Conservation (phyloP, 2,329 filamentous ascomycete genomes). For the Boeremia exigua region DNA sequence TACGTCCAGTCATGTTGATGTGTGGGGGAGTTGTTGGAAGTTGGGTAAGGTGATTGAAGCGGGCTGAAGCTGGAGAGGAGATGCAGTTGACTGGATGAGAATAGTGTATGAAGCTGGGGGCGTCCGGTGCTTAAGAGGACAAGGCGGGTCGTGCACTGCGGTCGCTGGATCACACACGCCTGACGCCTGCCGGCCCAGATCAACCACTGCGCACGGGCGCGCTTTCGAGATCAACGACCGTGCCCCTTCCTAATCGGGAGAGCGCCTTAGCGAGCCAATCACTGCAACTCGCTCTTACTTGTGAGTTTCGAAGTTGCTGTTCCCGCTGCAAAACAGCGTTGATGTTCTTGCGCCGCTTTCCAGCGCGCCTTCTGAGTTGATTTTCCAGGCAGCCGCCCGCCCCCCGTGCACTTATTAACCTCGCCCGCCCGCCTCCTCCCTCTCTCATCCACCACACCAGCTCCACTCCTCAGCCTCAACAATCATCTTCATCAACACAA, state of each 20-base stretch:
- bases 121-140: slow-evolving; percentile 33
- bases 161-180: slow-evolving; percentile 37
- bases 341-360: slow-evolving; percentile 38
- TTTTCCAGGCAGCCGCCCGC: slow-evolving; percentile 46
- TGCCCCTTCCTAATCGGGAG: slow-evolving; percentile 34
- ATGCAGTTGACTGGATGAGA: slow-evolving; percentile 25
- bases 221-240: slow-evolving; percentile 42
- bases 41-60: slow-evolving; percentile 25
- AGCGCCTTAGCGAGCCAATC: slow-evolving; percentile 36
- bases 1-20: slow-evolving; percentile 60
- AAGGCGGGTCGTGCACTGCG: slow-evolving; percentile 28
- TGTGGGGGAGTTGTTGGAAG: slow-evolving; percentile 26
- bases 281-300: slow-evolving; percentile 14
- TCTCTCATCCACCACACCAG: slow-evolving; percentile 46
- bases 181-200: slow-evolving; percentile 35
- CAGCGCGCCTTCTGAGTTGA: slow-evolving; percentile 35
- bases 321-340: slow-evolving; percentile 32
- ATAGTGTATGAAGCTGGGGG: slow-evolving; percentile 20
- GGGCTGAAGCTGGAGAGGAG: slow-evolving; percentile 23
- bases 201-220: slow-evolving; percentile 40
- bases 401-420: slow-evolving; percentile 47
- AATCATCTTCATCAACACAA: slow-evolving; percentile 8
- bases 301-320: slow-evolving; percentile 32
- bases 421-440: slow-evolving; percentile 43
- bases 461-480: slow-evolving; percentile 32